phyloP scores from a whole-genome alignment of 495 filamentous ascomycete species.

The Geoglossum glabrum region DNA sequence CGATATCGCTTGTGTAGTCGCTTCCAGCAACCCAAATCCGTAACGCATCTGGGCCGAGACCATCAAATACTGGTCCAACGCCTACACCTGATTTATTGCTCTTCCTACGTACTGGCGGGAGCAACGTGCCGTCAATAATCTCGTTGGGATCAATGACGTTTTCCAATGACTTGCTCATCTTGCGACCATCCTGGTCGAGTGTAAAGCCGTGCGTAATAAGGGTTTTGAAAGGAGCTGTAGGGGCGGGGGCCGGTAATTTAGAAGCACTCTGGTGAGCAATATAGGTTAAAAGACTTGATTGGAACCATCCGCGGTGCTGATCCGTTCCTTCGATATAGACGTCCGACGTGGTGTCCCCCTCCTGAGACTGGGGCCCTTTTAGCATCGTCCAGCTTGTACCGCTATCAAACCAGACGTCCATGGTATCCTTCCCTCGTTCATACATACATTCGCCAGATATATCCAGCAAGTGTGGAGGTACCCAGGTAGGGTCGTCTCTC shows the following conservation, averaged over 20 bases:
- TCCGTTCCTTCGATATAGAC: slow-evolving; percentile 87
- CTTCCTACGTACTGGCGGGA: slow-evolving; percentile 35
- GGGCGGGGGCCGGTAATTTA: slow-evolving; percentile 1
- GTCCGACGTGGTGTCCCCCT: slow-evolving; percentile 43
- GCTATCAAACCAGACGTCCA: slow-evolving; percentile 99
- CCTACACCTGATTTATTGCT: slow-evolving; percentile 29
- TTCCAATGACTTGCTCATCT: slow-evolving; percentile 98
- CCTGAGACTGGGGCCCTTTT: slow-evolving; percentile 14
- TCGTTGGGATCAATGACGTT: slow-evolving; percentile 65
- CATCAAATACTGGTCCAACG: slow-evolving; percentile 28
- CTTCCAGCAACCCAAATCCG: slow-evolving; percentile 79
- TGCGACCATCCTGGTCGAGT: slow-evolving; percentile 68
- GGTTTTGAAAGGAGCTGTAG: slow-evolving; percentile 50
- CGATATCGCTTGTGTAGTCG: slow-evolving; percentile 77
- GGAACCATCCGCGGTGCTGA: slow-evolving; percentile 97
- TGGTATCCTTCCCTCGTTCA: slow-evolving; percentile 75
- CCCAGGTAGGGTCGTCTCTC: slow-evolving; percentile 51
- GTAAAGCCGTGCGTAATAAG: slow-evolving; percentile 93
- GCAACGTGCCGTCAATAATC: slow-evolving; percentile 62
- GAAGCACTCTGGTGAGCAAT: slow-evolving; percentile 37
- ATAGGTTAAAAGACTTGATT: slow-evolving; percentile 88
- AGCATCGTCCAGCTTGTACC: slow-evolving; percentile 79
- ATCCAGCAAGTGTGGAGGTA: slow-evolving; percentile 34
- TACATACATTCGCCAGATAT: slow-evolving; percentile 23
- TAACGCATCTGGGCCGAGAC: slow-evolving; percentile 63